Percentiles rank a stretch among this genome's conserved stretches.
These are phyloP conservation scores for Blastocladiella emersonii DNA, from an alignment of 371 early-diverging fungal genomes.

Conservation along the genomic window DNA sequence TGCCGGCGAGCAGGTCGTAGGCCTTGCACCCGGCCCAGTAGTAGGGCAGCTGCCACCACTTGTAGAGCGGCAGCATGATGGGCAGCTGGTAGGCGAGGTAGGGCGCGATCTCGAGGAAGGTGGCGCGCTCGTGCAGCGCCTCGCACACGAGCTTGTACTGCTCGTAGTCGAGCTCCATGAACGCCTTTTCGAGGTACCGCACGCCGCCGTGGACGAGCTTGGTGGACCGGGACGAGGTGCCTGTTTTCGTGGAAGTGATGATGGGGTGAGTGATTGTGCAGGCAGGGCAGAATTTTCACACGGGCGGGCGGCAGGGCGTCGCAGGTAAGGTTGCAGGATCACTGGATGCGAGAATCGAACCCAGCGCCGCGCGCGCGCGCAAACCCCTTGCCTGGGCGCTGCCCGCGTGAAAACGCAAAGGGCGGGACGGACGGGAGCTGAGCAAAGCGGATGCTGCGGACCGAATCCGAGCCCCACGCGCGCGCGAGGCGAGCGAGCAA, in stretches of 20 bases:
- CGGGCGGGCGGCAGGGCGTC: too few relatives aligned
- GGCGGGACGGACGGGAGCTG: too few relatives aligned
- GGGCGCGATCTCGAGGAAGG: conserved; percentile 91
- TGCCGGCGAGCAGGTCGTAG: conserved; percentile 90
- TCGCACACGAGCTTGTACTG: conserved; percentile 95
- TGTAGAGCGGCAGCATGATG: conserved; percentile 90
- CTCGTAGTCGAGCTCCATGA: conserved; percentile 85
- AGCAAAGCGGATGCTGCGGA: too few relatives aligned
- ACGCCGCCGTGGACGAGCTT: conserved; percentile 99
- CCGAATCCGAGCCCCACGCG: too few relatives aligned
- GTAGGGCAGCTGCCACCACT: conserved; percentile 90
- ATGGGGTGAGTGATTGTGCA: not conserved
- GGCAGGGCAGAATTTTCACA: not conserved
- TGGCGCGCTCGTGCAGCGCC: conserved; percentile 91
- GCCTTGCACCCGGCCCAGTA: conserved; percentile 93
- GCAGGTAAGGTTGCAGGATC: too few relatives aligned
- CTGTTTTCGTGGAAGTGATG: conserved; percentile 15
- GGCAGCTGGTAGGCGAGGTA: conserved; percentile 88
- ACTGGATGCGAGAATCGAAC: too few relatives aligned
- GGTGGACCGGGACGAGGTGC: conserved; percentile 92
- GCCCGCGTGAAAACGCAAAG: too few relatives aligned
- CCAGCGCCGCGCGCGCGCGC: too few relatives aligned
- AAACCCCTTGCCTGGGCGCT: too few relatives aligned
- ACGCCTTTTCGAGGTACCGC: conserved; percentile 97
- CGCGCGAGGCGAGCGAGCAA: not conserved